phyloP scores from a whole-genome alignment of 2,329 filamentous ascomycete genomes.

The Fusarium armeniacum region DNA sequence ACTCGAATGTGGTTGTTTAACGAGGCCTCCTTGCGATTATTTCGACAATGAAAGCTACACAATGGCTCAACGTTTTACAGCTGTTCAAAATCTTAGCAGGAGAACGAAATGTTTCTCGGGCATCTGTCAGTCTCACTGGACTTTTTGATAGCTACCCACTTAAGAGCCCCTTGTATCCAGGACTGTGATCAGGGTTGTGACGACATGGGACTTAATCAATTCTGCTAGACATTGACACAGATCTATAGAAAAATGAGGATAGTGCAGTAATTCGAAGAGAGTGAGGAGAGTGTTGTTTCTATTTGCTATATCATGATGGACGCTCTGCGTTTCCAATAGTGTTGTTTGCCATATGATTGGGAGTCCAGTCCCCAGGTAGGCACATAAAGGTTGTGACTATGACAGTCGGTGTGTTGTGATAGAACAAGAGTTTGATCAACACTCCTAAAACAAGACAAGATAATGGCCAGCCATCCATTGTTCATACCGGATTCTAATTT shows the following conservation, averaged over 20 bases:
- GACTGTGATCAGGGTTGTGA: conserved; percentile 23
- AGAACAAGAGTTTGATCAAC: conserved; percentile 2
- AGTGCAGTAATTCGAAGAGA: background rate
- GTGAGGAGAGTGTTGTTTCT: conserved; percentile 28
- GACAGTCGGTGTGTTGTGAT: conserved; percentile 39
- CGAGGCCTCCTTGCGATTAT: conserved; percentile 43
- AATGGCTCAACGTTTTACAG: background rate
- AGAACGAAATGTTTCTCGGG: background rate
- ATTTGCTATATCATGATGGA: conserved; percentile 41
- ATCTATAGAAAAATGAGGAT: background rate
- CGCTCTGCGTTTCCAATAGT: conserved; percentile 39
- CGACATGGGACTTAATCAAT: background rate
- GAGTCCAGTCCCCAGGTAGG: conserved; percentile 23
- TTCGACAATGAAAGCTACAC: background rate
- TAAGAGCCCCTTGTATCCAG: conserved; percentile 26
- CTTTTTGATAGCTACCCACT: background rate
- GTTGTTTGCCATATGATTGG: conserved; percentile 21
- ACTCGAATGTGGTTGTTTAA: conserved; percentile 14
- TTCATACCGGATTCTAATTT: conserved; percentile 21
- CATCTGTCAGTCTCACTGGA: conserved; percentile 3
- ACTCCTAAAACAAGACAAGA: conserved; percentile 29
- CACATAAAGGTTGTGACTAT: conserved; percentile 29
- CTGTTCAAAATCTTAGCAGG: background rate
- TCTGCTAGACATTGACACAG: background rate
- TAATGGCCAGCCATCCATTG: conserved; percentile 42